Base-by-base conservation (phyloP, 2,329 filamentous ascomycete species). In the Colletotrichum sp. region DNA sequence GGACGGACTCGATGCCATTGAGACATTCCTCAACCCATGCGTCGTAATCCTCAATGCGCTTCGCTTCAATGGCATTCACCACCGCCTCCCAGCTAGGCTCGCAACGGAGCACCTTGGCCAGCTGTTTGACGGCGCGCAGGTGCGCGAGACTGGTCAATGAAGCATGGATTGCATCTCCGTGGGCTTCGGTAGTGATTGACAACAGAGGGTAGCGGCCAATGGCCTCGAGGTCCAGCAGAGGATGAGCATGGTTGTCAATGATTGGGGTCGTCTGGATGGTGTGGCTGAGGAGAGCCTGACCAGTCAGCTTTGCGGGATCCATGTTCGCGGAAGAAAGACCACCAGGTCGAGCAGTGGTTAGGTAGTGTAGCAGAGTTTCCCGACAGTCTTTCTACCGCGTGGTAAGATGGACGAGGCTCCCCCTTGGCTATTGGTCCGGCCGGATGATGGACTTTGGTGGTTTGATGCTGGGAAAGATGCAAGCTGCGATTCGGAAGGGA, bases 171-270 rank as follows among this genome's bases (percentile, higher is more conserved):
- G 94, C 93, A 70, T 90, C 85, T 9, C 92, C 94, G 71, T 90
- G 85, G 2, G 94, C 95, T 84, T 97, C 94, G 8, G 93, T 93
- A 2, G 91, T 91, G 76, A 95, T 92, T 58, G 91, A 88, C 62
- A 90, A 80, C 7, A 91, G 82, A 0, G 87, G 82, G 68, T 90
- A 84, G 27, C 86, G 86, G 71, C 83, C 81, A 33, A 89, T 81
- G 13, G 86, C 82, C 24, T 86, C 83, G 8, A 85, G 84, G 47
- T 88, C 88, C 12, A 95, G 87, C 2, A 95, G 86, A 33, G 93
- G 93, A 76, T 94, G 93, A 4, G 91, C 92, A 79, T 95, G 93
- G 77, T 94, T 91, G 83, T 95, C 93, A 81, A 95, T 91, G 77
- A 94, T 90, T 5, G 93, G 93, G 27, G 88, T 90, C 24, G 79